These are phyloP conservation scores for Pharnaceum exiguum DNA, from an alignment of 148 eudicot genomes.

Conservation along the genomic window DNA sequence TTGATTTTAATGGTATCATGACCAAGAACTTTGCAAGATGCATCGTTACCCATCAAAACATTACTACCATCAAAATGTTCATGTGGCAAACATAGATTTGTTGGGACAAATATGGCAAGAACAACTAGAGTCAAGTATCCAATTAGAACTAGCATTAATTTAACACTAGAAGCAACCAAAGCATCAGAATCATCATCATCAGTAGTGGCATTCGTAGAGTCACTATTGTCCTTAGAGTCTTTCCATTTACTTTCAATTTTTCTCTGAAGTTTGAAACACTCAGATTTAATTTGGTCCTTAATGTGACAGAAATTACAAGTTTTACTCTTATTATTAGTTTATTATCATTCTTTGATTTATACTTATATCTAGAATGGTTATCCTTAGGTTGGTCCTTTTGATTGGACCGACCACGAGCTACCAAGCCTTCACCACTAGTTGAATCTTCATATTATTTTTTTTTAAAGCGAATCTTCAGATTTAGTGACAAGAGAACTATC, in stretches of 20 bases:
- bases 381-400: background rate
- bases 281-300: too few species aligned
- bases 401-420: background rate
- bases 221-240: background rate
- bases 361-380: background rate
- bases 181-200: background rate
- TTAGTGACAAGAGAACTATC: too few species aligned
- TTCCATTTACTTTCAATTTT: background rate
- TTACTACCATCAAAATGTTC: background rate
- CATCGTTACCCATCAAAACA: conserved; percentile 15
- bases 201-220: too few species aligned
- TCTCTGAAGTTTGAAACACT: background rate
- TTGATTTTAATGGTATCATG: conserved; percentile 6
- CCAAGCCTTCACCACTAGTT: background rate
- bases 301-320: background rate
- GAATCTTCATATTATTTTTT: background rate
- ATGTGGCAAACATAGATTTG: conserved; percentile 6
- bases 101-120: conserved; percentile 11
- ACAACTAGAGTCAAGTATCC: conserved; percentile 4
- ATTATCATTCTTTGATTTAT: background rate
- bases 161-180: too few species aligned
- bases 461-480: too few species aligned
- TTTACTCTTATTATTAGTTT: background rate
- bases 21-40: conserved; percentile 7
- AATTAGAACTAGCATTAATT: background rate